Base-by-base conservation (phyloP, 176 grass and related monocot species). In the Coix lacrymajobi region DNA sequence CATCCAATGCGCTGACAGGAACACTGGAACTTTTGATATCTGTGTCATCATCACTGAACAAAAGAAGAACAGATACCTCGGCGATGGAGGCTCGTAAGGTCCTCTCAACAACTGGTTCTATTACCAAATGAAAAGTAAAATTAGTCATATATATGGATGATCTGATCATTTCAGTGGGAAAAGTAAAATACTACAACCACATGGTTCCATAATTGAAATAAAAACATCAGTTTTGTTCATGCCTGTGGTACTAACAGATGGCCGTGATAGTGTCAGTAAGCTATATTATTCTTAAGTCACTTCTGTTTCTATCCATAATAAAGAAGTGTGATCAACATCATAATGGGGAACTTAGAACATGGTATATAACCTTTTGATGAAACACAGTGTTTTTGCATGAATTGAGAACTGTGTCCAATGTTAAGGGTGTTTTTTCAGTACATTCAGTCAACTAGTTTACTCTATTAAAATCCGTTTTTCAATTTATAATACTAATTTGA, bases 41-140 rank as follows among this genome's bases (percentile, higher is more conserved):
- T 34, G 79, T 84, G 63, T 76, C 73, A 82, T 76, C 73, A 82
- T 96, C 85, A 63, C 73, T 82, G 70, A 92, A 85, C 67, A 86
- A 96, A 87, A 99, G 85, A 68, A 90, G 70, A 87, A 99, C 68
- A 88, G 90, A 99, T 63, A 93, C 82, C 77, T 93, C 91, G 68
- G 79, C 32, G 77, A 94, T 62, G 40, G 87, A 89, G 73, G 80
- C 96, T 44, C 62, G 91, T 69, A 95, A 84, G 45, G 67, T 93
- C 86, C 93, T 99, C 80, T 93, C 85, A 14, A 86, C 90, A 29
- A 71, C 89, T 80, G 78, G 89, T 80, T 99, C 96, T 99, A 87
- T 83, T 84, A 90, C 40, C 60, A 89, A 57, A 91, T 25, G 74
- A 87, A 52, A 80, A 81, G 29, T 34, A 81, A 87, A 77, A 56